Evolutionary conservation across 2,329 filamentous ascomycete species (phyloP), one percentile per base, ranked within the genome.

Genomic region (Malbranchea cinnamomea): DNA sequence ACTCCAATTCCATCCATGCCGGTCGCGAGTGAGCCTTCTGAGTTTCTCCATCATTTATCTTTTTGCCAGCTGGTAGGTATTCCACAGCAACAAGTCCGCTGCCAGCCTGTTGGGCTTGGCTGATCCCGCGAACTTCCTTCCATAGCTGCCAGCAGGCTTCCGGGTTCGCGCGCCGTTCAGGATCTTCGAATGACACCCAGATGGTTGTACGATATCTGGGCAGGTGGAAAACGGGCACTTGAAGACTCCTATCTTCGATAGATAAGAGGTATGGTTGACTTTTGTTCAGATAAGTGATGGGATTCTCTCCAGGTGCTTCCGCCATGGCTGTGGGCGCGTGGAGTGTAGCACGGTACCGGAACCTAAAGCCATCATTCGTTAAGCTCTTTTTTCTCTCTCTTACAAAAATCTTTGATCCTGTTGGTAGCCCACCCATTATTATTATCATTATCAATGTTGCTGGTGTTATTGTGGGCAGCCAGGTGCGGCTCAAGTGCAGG

Each of bases 271-370:
- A 98, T 10, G 84, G 82, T 51, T 95, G 87, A 14, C 87, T 85
- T 56, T 95, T 95, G 60, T 98, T 98, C 11, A 98, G 68, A 50
- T 98, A 98, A 0, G 87, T 94, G n/a, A 95, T 73, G 0, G 89
- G 89, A 14, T 95, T 91, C 52, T 95, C 87, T 36, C 91, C 79
- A 4, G 39, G 26, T 11, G 45, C 39, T 33, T 84, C 75, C 47
- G 91, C 78, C 89, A 95, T 98, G 5, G 89, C 89, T 0, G 89
- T 98, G 3, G 87, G 84, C 1, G 89, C 87, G 51, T 92, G 91
- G 26, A 98, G 59, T 1, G 82, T 89, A 29, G 82, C 78, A 49
- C 89, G 80, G 49, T 82, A 95, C 23, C 89, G 81, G 12, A 44
- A 34, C 10, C 33, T 38, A 19, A 26, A 8, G 51, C 37, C 26